A percentile compares a stretch with the other conserved stretches of the same genome.
Conservation (phyloP, 1,139 yeast genomes). For the Yamadazyma taylorii region DNA sequence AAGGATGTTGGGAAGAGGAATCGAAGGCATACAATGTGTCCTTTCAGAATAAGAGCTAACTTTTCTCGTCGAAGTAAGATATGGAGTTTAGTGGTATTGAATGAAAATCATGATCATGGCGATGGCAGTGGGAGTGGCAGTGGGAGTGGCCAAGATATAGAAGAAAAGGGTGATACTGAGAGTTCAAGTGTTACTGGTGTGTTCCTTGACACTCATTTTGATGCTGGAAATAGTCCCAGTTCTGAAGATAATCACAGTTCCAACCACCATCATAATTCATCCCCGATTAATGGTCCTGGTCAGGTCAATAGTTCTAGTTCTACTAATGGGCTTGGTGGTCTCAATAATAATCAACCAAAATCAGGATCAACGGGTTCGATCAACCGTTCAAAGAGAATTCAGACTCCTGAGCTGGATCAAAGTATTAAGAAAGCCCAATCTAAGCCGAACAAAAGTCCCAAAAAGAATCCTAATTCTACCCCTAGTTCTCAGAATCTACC, state of each 20-base stretch:
- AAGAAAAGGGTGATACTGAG: neutral
- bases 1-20: conserved; percentile 17
- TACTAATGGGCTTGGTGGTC: too few species aligned
- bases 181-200: conserved; percentile 7
- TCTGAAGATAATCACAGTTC: too few species aligned
- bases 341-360: neutral
- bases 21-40: conserved; percentile 47
- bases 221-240: too few species aligned
- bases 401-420: too few species aligned
- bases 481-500: too few species aligned
- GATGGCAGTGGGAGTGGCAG: neutral
- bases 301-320: too few species aligned
- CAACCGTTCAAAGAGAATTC: too few species aligned
- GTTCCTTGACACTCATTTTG: neutral
- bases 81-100: conserved; percentile 64
- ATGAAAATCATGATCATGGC: conserved; percentile 50
- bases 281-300: too few species aligned
- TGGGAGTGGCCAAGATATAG: too few species aligned
- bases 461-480: too few species aligned
- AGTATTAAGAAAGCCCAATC: neutral
- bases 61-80: conserved; percentile 52
- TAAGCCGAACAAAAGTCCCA: neutral
- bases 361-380: too few species aligned
- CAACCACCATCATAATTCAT: too few species aligned
- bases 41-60: conserved; percentile 70